These are phyloP conservation scores for Aspergillus vadensis DNA, from an alignment of 2,329 filamentous ascomycete species.

Conservation along the genomic window DNA sequence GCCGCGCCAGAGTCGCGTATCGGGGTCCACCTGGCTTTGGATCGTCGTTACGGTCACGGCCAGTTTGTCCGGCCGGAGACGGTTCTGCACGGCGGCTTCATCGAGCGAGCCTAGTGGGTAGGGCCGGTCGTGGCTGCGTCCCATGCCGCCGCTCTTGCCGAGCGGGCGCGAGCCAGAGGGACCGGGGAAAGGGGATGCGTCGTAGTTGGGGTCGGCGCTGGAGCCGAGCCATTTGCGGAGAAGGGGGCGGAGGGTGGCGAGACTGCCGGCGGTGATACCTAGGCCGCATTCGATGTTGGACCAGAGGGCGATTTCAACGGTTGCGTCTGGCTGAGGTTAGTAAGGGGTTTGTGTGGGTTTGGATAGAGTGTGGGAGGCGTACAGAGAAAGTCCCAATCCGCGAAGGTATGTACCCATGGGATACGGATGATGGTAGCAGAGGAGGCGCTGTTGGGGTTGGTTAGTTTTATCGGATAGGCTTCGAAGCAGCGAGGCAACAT, in stretches of 20 bases:
- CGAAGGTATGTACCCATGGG: constrained; percentile 42
- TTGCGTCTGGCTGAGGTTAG: constrained; percentile 35
- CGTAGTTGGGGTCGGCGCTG: constrained; percentile 20
- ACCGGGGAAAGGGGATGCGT: constrained; percentile 22
- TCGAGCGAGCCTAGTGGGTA: constrained; percentile 32
- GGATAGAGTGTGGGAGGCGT: constrained; percentile 10
- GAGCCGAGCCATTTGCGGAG: constrained; percentile 38
- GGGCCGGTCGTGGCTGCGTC: constrained; percentile 18
- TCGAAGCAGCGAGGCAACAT: constrained; percentile 10
- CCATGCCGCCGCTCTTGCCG: constrained; percentile 7
- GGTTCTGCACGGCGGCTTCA: constrained; percentile 14
- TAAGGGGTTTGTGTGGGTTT: not conserved
- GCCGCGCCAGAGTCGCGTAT: constrained; percentile 21
- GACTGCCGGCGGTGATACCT: constrained; percentile 49
- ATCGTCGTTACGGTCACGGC: constrained; percentile 34
- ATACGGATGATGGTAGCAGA: constrained; percentile 50
- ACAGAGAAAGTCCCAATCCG: constrained; percentile 42
- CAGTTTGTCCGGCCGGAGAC: constrained; percentile 33
- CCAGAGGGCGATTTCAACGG: constrained; percentile 48
- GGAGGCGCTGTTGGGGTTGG: constrained; percentile 38
- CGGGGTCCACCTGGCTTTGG: constrained; percentile 24
- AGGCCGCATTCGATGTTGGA: constrained; percentile 38
- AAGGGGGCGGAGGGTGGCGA: constrained; percentile 53
- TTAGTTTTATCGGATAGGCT: not conserved
- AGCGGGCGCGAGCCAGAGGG: constrained; percentile 22